Conservation (phyloP, 2,329 filamentous ascomycete species). For the Thelonectria blattea region DNA sequence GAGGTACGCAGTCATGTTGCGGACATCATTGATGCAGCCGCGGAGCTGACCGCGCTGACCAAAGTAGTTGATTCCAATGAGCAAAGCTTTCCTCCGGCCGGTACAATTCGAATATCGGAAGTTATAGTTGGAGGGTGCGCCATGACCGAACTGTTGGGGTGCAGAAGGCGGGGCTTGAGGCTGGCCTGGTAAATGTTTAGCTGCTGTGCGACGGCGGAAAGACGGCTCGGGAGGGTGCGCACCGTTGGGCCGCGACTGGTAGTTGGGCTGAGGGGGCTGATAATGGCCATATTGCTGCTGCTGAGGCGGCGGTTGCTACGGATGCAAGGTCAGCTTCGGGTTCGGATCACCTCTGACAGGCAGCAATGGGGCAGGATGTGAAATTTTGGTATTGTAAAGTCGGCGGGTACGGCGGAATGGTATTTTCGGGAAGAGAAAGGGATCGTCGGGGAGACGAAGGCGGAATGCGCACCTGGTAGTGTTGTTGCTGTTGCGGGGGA, state of each 20-base stretch:
- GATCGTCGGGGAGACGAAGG: not conserved
- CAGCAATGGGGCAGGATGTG: not conserved
- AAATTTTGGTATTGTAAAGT: not conserved
- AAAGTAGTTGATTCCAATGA: slow-evolving; percentile 98
- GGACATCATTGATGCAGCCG: slow-evolving; percentile 96
- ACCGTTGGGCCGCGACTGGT: slow-evolving; percentile 54
- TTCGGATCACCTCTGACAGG: slow-evolving; percentile 2
- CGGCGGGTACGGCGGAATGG: not conserved
- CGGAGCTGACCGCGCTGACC: slow-evolving; percentile 87
- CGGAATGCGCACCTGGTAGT: slow-evolving; percentile 44
- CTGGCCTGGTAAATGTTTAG: slow-evolving; percentile 41
- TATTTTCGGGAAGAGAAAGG: not conserved
- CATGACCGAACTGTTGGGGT: slow-evolving; percentile 77
- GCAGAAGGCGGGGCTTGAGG: slow-evolving; percentile 71
- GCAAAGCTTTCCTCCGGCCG: slow-evolving; percentile 82
- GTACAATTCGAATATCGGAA: slow-evolving; percentile 95
- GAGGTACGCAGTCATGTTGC: slow-evolving; percentile 93
- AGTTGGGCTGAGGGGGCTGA: slow-evolving; percentile 51
- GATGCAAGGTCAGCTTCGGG: slow-evolving; percentile 17
- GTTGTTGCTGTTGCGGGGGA: slow-evolving; percentile 53
- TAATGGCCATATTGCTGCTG: slow-evolving; percentile 44
- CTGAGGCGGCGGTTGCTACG: slow-evolving; percentile 43
- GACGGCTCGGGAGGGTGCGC: not conserved
- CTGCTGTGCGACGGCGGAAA: slow-evolving; percentile 2
- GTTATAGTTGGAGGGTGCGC: slow-evolving; percentile 78